Evolutionary conservation across 306 rosid genomes (phyloP).

Genomic region (Citrullus colocynthis): DNA sequence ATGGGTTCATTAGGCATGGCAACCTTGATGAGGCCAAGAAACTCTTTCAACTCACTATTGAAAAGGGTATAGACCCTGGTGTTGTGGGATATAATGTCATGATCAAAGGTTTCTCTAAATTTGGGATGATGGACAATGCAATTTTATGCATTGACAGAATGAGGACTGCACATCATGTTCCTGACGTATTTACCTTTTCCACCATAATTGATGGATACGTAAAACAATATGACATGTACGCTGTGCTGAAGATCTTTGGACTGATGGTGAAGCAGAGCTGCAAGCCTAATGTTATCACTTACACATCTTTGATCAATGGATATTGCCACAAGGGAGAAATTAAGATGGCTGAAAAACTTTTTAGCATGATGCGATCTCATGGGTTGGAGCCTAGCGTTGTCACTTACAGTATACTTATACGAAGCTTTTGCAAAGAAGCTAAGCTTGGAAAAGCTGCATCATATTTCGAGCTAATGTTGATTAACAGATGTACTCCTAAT

Average conservation of each 20-base stretch:
- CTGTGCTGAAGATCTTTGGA: conserved; percentile 50
- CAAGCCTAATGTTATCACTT: conserved; percentile 63
- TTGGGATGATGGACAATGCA: conserved; percentile 62
- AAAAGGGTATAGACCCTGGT: conserved; percentile 45
- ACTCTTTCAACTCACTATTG: conserved; percentile 33
- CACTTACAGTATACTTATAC: conserved; percentile 60
- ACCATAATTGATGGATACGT: conserved; percentile 71
- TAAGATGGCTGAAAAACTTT: conserved; percentile 40
- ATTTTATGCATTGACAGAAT: conserved; percentile 34
- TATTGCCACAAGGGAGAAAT: conserved; percentile 45
- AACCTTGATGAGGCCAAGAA: conserved; percentile 49
- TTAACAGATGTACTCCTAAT: conserved; percentile 50
- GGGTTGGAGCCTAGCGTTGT: conserved; percentile 67
- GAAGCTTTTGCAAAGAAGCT: conserved; percentile 50
- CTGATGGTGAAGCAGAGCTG: conserved; percentile 50
- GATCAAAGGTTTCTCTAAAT: conserved; percentile 77
- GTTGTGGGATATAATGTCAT: conserved; percentile 66
- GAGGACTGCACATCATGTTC: conserved; percentile 28
- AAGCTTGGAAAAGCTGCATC: conserved; percentile 50
- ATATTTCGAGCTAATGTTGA: conserved; percentile 63
- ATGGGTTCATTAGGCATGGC: conserved; percentile 51
- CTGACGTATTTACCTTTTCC: conserved; percentile 64
- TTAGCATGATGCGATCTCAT: conserved; percentile 42
- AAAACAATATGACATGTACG: conserved; percentile 43
- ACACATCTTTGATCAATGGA: conserved; percentile 65